Evolutionary conservation across 768 basidiomycete species (phyloP), one percentile per base, ranked within the genome.

Genomic region (Epithele typhae): DNA sequence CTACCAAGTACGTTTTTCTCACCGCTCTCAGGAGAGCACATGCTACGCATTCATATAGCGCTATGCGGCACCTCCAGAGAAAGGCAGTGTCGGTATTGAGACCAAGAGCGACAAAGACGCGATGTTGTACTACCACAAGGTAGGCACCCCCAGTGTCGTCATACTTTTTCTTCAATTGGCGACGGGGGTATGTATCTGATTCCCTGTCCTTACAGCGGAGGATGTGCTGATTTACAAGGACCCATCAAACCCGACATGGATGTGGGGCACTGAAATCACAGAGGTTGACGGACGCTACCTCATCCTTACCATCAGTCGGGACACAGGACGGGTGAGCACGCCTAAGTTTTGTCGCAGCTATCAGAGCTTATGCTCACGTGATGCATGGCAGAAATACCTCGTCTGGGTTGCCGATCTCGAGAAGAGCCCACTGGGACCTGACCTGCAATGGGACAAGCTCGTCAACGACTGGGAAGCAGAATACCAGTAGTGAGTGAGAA

Each of bases 361-460:
- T n/a, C n/a, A n/a, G n/a, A n/a, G n/a, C n/a, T 32, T 32, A 33
- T 40, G 22, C 37, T 42, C 18, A 37, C 37, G 32, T 14, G 17
- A 43, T 42, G 24, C 37, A 34, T 9, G 23, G n/a, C 52, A 88
- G 86, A 82, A 80, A 79, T 84, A 87, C 58, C 61, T 81, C 9
- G 61, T 88, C 2, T 90, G 87, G 87, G 71, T 90, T 37, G 76
- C 83, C 6, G 80, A 88, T 53, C 70, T 88, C 7, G 59, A 76
- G 37, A 68, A 77, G 38, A 73, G 78, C 45, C 69, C 75, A 45
- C 82, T 88, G 21, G 79, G 78, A 8, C 70, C 70, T 41, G 71
- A 84, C 48, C 77, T 91, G 58, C 72, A 76, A 52, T 92, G 88
- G 87, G 70, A 73, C 51, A 87, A 86, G 63, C 51, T 92, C 25